Evolutionary conservation across 2,329 filamentous ascomycete species (phyloP).

Genomic region (Cladosporium sp.): DNA sequence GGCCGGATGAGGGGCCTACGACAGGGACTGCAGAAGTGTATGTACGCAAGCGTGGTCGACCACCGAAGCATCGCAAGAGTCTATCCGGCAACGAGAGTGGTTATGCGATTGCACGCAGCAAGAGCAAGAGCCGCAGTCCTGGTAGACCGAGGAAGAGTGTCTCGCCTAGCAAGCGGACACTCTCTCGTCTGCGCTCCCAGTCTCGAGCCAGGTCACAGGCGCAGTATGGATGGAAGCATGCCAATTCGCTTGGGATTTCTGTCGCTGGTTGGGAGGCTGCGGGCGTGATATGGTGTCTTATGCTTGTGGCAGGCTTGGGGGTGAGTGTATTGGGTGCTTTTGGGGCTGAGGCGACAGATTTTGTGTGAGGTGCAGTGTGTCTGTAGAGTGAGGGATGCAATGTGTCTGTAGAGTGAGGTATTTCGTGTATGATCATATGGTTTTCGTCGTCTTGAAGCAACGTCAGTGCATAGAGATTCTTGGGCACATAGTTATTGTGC

Average conservation of each 20-base stretch:
- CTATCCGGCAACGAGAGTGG: slow-evolving; percentile 10
- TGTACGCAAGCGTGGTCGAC: slow-evolving; percentile 13
- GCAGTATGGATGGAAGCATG: not conserved
- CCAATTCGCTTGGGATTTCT: not conserved
- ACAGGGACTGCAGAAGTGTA: slow-evolving; percentile 12
- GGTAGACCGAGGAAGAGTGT: not conserved
- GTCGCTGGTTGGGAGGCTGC: slow-evolving; percentile 12
- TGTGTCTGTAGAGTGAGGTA: not conserved
- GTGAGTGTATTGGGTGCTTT: not conserved
- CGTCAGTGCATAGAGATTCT: not conserved
- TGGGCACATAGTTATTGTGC: not conserved
- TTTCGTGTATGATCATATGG: not conserved
- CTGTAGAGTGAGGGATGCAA: not conserved
- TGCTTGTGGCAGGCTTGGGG: not conserved
- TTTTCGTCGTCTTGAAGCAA: not conserved
- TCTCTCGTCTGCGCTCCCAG: not conserved
- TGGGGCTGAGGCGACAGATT: slow-evolving; percentile 5
- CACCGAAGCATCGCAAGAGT: slow-evolving; percentile 12
- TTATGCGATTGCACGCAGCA: slow-evolving; percentile 2
- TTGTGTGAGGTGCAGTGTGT: not conserved
- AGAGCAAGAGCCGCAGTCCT: slow-evolving; percentile 14
- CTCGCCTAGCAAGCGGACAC: slow-evolving; percentile 1
- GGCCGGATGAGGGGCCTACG: slow-evolving; percentile 12
- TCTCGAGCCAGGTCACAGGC: slow-evolving; percentile 10
- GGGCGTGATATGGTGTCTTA: slow-evolving; percentile 11